A percentile compares a stretch with the other conserved stretches of the same genome.
Evolutionary conservation across 495 filamentous ascomycete species (phyloP).

Genomic region (Penicillium ochrochloron): DNA sequence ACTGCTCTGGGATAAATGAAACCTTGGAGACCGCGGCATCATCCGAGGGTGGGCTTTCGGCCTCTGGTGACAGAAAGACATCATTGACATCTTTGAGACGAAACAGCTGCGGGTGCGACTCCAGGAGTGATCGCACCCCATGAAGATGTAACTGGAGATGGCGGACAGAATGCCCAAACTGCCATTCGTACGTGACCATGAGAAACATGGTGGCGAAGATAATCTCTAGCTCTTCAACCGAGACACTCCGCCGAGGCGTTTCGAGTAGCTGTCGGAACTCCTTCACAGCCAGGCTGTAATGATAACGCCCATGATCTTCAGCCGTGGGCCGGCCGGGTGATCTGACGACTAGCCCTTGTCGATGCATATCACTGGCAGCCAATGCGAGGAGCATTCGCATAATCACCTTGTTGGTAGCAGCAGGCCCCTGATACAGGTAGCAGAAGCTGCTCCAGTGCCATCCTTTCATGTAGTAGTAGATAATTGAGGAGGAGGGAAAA

Average conservation of each 20-base stretch:
- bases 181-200: constrained; percentile 51
- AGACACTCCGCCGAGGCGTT: constrained; percentile 34
- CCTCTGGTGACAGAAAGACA: constrained; percentile 34
- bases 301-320: constrained; percentile 45
- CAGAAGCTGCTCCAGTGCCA: constrained; percentile 50
- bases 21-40: constrained; percentile 26
- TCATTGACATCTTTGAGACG: constrained; percentile 41
- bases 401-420: constrained; percentile 44
- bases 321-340: constrained; percentile 41
- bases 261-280: constrained; percentile 49
- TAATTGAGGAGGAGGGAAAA: constrained; percentile 47
- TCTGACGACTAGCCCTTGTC: constrained; percentile 35
- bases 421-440: constrained; percentile 47
- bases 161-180: constrained; percentile 46
- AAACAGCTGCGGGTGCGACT: constrained; percentile 47
- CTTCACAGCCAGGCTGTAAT: constrained; percentile 48
- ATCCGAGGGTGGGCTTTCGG: constrained; percentile 14
- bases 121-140: constrained; percentile 45
- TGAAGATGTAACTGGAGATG: constrained; percentile 49
- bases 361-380: constrained; percentile 49
- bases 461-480: constrained; percentile 50
- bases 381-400: constrained; percentile 52
- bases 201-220: constrained; percentile 50
- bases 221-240: constrained; percentile 39
- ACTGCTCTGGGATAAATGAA: constrained; percentile 47